A percentile compares a stretch with the other conserved stretches of the same genome.
Evolutionary conservation across 148 eudicot species (phyloP).

Genomic region (Hydrangea macrophylla): DNA sequence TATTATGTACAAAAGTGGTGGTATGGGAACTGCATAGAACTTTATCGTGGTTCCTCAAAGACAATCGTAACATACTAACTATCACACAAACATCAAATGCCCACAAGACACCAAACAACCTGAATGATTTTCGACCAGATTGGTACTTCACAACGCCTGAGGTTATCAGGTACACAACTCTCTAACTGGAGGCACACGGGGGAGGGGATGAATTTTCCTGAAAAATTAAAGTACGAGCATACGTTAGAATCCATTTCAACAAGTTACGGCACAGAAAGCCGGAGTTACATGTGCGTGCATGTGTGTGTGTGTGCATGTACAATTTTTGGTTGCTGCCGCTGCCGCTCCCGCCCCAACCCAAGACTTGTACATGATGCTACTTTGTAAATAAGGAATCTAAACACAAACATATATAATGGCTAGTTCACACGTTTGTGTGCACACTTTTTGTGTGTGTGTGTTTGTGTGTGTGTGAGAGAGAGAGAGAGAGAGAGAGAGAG

Average conservation of each 20-base stretch:
- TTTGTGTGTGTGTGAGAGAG: too few species aligned
- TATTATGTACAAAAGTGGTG: too few species aligned
- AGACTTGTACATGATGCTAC: too few species aligned
- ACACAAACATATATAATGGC: too few species aligned
- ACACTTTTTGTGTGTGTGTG: too few species aligned
- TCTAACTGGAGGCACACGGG: slow-evolving; percentile 6
- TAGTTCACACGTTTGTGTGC: background rate
- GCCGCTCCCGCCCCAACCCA: background rate
- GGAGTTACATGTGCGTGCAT: background rate
- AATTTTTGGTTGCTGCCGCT: background rate
- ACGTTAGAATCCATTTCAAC: background rate
- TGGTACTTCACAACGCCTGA: background rate
- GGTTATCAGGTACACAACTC: too few species aligned
- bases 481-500: background rate
- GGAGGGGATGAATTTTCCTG: slow-evolving; percentile 10
- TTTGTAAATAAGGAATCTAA: too few species aligned
- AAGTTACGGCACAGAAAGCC: background rate
- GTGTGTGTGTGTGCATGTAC: background rate
- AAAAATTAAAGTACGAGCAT: slow-evolving; percentile 3
- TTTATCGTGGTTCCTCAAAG: too few species aligned
- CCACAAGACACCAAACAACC: background rate
- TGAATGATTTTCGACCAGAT: background rate
- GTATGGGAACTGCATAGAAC: too few species aligned
- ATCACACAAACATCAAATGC: background rate
- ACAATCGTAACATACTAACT: too few species aligned